Evolutionary conservation across 164 flowering plant species (phyloP).

Genomic region (Vitis cinerea): DNA sequence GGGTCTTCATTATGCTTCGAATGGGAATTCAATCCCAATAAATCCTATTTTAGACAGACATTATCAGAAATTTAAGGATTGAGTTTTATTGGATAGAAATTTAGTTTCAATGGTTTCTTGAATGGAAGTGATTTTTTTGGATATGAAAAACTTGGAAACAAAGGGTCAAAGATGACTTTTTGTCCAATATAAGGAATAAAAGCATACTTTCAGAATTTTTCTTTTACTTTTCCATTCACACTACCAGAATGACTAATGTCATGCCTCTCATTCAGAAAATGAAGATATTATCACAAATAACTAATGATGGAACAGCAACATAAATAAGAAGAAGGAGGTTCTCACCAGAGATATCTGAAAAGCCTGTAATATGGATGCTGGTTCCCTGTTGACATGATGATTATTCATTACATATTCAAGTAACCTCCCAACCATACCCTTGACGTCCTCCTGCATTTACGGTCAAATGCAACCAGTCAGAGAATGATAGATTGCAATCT

Average conservation of each 20-base stretch:
- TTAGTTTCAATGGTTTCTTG: too few species aligned
- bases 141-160: too few species aligned
- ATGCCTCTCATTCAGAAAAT: not conserved
- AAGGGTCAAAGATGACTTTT: too few species aligned
- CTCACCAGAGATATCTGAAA: conserved; percentile 85
- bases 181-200: too few species aligned
- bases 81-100: too few species aligned
- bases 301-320: not conserved
- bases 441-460: conserved; percentile 63
- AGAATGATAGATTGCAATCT: not conserved
- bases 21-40: too few species aligned
- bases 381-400: conserved; percentile 51
- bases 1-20: too few species aligned
- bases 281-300: not conserved
- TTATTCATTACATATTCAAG: conserved; percentile 69
- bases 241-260: not conserved
- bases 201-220: too few species aligned
- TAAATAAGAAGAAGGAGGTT: conserved; percentile 4
- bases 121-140: too few species aligned
- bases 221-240: too few species aligned
- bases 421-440: conserved; percentile 41
- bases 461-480: conserved; percentile 7
- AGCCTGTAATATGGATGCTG: conserved; percentile 62
- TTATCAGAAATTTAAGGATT: too few species aligned
- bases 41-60: too few species aligned